Evolutionary conservation across 2,329 filamentous ascomycete species (phyloP).

Genomic region (Graphium sp.): DNA sequence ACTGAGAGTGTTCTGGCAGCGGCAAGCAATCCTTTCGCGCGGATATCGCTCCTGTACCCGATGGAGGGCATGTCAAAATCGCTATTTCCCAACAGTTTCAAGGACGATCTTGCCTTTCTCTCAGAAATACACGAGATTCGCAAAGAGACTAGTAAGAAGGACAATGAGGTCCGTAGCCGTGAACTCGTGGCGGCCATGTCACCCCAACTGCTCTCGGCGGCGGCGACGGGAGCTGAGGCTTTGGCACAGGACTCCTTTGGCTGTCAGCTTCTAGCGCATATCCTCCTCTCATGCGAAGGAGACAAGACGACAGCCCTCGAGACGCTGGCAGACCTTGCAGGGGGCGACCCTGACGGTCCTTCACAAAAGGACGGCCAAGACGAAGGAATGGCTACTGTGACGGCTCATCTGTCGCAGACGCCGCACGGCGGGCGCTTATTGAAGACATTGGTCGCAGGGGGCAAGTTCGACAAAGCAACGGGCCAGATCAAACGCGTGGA

Average conservation of each 20-base stretch:
- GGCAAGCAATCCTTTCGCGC: constrained; percentile 48
- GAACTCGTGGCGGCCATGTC: constrained; percentile 65
- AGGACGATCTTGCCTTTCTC: constrained; percentile 52
- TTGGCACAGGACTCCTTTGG: constrained; percentile 66
- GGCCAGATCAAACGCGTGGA: constrained; percentile 57
- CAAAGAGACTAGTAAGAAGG: constrained; percentile 81
- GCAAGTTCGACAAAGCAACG: constrained; percentile 60
- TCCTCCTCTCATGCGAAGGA: constrained; percentile 58
- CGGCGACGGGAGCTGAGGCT: constrained; percentile 48
- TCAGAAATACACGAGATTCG: constrained; percentile 66
- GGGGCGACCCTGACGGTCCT: constrained; percentile 30
- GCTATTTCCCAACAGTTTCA: constrained; percentile 43
- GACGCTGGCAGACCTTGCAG: constrained; percentile 49
- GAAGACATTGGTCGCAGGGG: constrained; percentile 80
- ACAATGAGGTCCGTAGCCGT: constrained; percentile 54
- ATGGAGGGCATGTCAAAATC: constrained; percentile 51
- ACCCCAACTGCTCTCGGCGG: constrained; percentile 56
- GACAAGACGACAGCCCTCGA: constrained; percentile 61
- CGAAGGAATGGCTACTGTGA: constrained; percentile 6
- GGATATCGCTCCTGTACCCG: constrained; percentile 61
- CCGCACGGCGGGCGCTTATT: constrained; percentile 64
- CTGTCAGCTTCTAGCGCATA: constrained; percentile 71
- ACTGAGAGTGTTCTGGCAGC: constrained; percentile 47
- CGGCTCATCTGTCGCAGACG: constrained; percentile 41
- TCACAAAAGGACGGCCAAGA: constrained; percentile 22